Evolutionary conservation across 441 rosid species (phyloP).

Genomic region (Raphanus hybrid): DNA sequence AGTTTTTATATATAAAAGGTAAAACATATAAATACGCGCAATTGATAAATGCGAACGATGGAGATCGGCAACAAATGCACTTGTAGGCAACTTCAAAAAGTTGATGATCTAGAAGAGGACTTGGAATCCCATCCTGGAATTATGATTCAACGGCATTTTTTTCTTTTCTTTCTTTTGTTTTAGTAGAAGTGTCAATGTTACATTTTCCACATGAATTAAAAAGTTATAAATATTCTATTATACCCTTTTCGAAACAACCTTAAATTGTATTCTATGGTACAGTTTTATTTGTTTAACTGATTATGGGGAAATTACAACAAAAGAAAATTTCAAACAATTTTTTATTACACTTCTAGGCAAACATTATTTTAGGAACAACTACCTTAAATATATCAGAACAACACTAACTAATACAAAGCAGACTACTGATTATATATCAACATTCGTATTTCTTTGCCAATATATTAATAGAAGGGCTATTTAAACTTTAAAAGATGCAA

Average conservation of each 20-base stretch:
- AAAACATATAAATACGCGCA: background rate
- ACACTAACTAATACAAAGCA: background rate
- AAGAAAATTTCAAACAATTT: background rate
- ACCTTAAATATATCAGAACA: background rate
- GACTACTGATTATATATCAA: background rate
- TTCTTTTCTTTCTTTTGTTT: background rate
- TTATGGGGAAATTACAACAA: background rate
- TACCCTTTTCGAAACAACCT: background rate
- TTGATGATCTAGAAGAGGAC: conserved; percentile 8
- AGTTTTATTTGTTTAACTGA: background rate
- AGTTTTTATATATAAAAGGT: background rate
- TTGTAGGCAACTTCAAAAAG: conserved; percentile 3
- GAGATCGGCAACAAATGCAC: background rate
- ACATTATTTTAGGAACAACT: background rate
- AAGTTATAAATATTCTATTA: background rate
- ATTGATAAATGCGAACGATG: background rate
- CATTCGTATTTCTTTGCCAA: background rate
- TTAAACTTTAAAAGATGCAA: background rate
- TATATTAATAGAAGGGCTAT: background rate
- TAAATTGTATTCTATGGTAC: background rate
- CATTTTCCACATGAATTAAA: background rate
- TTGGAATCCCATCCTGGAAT: background rate
- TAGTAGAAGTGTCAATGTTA: conserved; percentile 1
- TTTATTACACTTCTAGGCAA: no score
- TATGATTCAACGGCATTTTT: background rate